Conservation (phyloP, 164 flowering plant species). For the Nymphaea colorata region DNA sequence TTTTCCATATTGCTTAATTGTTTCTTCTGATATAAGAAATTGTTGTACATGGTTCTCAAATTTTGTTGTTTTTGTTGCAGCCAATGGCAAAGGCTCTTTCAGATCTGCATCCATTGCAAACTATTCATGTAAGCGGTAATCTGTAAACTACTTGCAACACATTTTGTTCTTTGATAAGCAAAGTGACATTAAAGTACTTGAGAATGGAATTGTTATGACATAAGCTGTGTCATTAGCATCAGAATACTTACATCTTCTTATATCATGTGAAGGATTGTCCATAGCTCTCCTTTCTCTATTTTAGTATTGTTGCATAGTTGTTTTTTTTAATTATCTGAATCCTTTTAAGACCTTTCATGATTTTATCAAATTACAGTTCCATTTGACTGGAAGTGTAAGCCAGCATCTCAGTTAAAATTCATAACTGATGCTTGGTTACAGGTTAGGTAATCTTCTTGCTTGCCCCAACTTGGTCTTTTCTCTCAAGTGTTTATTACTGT, state of each 20-base stretch:
- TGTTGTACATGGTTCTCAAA: neutral
- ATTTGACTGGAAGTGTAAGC: too few relatives aligned
- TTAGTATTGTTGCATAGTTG: too few relatives aligned
- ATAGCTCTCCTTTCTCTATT: too few relatives aligned
- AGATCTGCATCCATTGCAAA: conserved; percentile 71
- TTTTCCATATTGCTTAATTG: neutral
- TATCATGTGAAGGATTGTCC: too few relatives aligned
- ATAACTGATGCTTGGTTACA: conserved; percentile 74
- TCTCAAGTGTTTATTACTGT: neutral
- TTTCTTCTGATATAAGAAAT: too few relatives aligned
- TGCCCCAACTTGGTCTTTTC: neutral
- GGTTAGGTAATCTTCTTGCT: conserved; percentile 1
- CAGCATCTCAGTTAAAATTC: conserved; percentile 82
- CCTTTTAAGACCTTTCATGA: too few relatives aligned
- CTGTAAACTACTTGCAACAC: neutral
- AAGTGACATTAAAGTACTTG: neutral
- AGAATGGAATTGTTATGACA: neutral
- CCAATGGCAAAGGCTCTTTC: conserved; percentile 76
- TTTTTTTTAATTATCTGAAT: too few relatives aligned
- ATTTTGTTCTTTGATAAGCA: neutral
- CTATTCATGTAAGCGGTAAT: conserved; percentile 40
- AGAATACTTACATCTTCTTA: too few relatives aligned
- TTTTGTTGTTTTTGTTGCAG: conserved; percentile 21
- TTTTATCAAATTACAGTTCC: too few relatives aligned
- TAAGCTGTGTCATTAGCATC: neutral